Base-by-base conservation (phyloP, 1,139 yeast species). In the Suhomyces wounanorum region DNA sequence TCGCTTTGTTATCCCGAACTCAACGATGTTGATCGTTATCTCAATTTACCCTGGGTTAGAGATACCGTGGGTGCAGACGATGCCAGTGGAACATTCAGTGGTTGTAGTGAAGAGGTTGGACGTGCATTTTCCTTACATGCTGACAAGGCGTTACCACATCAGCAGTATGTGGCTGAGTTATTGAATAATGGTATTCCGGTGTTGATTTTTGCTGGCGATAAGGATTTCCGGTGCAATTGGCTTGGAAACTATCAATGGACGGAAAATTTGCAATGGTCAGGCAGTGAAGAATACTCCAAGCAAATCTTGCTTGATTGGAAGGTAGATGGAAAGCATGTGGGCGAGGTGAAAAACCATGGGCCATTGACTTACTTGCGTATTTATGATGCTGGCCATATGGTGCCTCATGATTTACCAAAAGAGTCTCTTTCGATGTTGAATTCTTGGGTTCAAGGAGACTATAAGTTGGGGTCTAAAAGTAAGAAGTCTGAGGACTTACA, bases 371-470 rank as follows among this genome's bases (percentile, higher is more conserved):
- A 79, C 66, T 69, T 83, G 58, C 75, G 87, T 62, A 74, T 84
- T 6, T 83, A 70, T 58, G 83, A 78, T 54, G 87, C 85, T 50
- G 88, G 88, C 23, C 89, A 84, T 64, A 82, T 84, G 88, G 87
- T 83, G 7, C 53, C 53, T 8, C 45, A 45, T 28, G 50, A 51
- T 21, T 31, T 38, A 33, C 53, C 53, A 16, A 14, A 30, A 11
- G 43, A 45, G 35, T 37, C 50, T 11, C 43, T 50, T 5, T 31
- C 21, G n/a, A 50, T 50, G 53, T 8, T 50, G 14, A 50, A 50
- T 30, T 11, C 28, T 1, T 50, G 53, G 53, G 28, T 50, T 10
- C 25, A 35, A 14, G 53, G 53, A 1, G 50, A 50, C 23, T 47
- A 44, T 13, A 17, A 40, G 8, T 41, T 50, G 37, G 47, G 52